phyloP scores from a whole-genome alignment of 2,329 filamentous ascomycete species.

The Cercospora citrullina region DNA sequence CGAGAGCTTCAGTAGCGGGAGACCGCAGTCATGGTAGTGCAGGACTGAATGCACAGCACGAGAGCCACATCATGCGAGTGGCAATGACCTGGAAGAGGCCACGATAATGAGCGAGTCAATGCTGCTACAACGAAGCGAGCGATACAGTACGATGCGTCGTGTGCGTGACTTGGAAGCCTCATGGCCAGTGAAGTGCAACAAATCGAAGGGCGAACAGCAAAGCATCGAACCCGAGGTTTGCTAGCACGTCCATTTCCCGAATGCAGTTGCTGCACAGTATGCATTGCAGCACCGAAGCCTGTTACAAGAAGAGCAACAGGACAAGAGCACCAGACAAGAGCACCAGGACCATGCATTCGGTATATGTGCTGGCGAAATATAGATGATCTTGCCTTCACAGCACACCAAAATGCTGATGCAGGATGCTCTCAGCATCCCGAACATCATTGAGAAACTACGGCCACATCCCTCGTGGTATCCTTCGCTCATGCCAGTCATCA shows the following conservation, averaged over 20 bases:
- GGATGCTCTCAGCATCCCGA: not conserved
- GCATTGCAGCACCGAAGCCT: not conserved
- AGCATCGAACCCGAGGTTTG: not conserved
- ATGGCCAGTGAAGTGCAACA: not conserved
- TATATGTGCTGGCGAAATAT: not conserved
- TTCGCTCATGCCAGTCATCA: conserved; percentile 30
- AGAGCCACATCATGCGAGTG: not conserved
- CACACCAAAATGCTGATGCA: not conserved
- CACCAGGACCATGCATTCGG: not conserved
- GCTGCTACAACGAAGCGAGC: not conserved
- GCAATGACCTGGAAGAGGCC: not conserved
- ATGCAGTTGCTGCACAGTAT: not conserved
- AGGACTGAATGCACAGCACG: not conserved
- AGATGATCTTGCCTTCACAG: not conserved
- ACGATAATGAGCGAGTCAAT: not conserved
- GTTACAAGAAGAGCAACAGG: not conserved
- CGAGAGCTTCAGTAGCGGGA: not conserved
- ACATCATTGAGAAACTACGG: conserved; percentile 19
- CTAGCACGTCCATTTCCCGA: not conserved
- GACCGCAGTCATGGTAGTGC: not conserved
- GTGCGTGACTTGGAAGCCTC: not conserved
- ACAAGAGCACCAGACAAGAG: too few species aligned
- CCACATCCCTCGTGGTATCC: conserved; percentile 35
- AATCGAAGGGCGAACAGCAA: not conserved
- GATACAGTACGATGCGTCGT: not conserved